These are phyloP conservation scores for Echeveria elegans DNA, from an alignment of 164 flowering plant species.

Conservation along the genomic window DNA sequence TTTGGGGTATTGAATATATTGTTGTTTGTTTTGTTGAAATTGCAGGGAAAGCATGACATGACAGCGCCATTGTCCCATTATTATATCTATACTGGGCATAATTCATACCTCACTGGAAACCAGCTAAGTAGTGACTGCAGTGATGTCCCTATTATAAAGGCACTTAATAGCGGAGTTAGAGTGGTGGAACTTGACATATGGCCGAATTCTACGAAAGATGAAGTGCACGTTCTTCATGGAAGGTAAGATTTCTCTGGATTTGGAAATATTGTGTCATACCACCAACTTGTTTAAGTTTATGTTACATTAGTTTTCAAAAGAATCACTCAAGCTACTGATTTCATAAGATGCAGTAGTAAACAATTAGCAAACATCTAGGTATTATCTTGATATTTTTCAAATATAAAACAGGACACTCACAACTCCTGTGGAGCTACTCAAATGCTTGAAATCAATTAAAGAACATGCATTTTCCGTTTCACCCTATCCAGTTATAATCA, in stretches of 20 bases:
- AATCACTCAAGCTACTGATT: background rate
- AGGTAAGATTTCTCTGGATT: background rate
- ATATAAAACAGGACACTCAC: conserved; percentile 46
- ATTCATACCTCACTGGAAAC: conserved; percentile 66
- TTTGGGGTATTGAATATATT: too few relatives aligned
- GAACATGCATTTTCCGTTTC: conserved; percentile 56
- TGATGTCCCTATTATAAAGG: conserved; percentile 54
- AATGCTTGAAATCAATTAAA: conserved; percentile 54
- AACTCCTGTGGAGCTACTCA: conserved; percentile 49
- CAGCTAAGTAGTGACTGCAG: conserved; percentile 74
- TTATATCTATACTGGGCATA: conserved; percentile 65
- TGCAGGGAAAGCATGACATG: conserved; percentile 76
- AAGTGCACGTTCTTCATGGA: conserved; percentile 1
- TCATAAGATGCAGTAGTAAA: background rate
- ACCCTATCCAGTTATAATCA: conserved; percentile 61
- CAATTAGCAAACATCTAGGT: background rate
- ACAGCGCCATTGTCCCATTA: conserved; percentile 61
- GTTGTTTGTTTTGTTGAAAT: background rate
- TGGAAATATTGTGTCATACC: background rate
- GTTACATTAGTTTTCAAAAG: background rate
- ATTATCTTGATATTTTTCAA: background rate
- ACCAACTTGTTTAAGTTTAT: background rate
- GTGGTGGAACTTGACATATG: conserved; percentile 74
- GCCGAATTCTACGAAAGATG: conserved; percentile 53
- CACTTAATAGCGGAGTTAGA: conserved; percentile 52